Percentiles rank a stretch among this genome's conserved stretches.
Evolutionary conservation across 768 basidiomycete genomes (phyloP).

Genomic region (Sarcodon aspratus): DNA sequence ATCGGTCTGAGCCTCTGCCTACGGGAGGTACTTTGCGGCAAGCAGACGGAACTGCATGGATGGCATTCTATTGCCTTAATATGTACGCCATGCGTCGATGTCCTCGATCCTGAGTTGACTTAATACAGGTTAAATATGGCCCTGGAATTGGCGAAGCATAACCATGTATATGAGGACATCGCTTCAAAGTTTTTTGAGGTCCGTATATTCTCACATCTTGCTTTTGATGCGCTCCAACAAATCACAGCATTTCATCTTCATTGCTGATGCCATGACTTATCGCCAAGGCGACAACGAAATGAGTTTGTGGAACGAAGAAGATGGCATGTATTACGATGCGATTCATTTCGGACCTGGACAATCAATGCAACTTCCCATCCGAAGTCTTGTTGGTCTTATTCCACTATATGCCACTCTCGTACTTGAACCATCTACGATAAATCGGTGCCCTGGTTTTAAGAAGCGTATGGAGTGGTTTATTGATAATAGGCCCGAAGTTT

Average conservation of each 20-base stretch:
- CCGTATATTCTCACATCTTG: constrained; percentile 4
- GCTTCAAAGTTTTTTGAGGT: constrained; percentile 97
- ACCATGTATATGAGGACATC: constrained; percentile 96
- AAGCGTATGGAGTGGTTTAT: constrained; percentile 99
- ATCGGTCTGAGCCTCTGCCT: constrained; percentile 92
- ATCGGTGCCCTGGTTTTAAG: constrained; percentile 94
- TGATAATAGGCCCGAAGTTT: constrained; percentile 81
- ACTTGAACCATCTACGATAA: constrained; percentile 80
- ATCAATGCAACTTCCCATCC: constrained; percentile 85
- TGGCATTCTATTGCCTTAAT: constrained; percentile 97
- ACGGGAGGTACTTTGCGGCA: constrained; percentile 92
- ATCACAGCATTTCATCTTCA: constrained; percentile 88
- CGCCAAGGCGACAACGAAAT: constrained; percentile 64
- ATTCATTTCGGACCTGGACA: constrained; percentile 78
- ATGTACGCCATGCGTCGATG: constrained; percentile 43
- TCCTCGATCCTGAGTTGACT: not conserved
- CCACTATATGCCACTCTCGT: constrained; percentile 93
- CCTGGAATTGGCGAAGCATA: constrained; percentile 94
- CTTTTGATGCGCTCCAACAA: constrained; percentile 1
- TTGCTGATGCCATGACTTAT: constrained; percentile 97
- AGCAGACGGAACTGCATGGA: constrained; percentile 99
- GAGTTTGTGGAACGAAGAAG: constrained; percentile 91
- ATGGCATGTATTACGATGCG: constrained; percentile 98
- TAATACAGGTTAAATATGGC: constrained; percentile 82
- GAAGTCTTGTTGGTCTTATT: constrained; percentile 94